Evolutionary conservation across 345 rosid species (phyloP).

Genomic region (Bruguiera gymnorhiza): DNA sequence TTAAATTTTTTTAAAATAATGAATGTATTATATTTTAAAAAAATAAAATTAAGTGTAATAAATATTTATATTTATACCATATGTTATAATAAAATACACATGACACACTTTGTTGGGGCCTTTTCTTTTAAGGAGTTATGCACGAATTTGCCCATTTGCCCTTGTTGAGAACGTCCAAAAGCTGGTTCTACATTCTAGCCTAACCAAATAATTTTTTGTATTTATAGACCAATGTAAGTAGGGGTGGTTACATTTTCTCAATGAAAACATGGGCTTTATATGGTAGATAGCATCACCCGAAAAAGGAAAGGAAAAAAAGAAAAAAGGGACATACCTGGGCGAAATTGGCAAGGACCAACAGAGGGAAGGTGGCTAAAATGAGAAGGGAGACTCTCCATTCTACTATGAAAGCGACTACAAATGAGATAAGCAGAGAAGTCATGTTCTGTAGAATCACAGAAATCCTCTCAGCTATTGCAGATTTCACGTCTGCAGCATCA

Average conservation of each 20-base stretch:
- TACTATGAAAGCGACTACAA: slow-evolving; percentile 92
- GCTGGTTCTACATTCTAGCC: too few relatives aligned
- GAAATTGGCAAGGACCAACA: slow-evolving; percentile 95
- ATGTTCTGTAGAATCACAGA: slow-evolving; percentile 96
- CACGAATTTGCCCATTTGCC: slow-evolving; percentile 14
- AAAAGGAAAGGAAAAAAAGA: neutral
- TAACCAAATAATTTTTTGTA: too few relatives aligned
- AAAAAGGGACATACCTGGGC: slow-evolving; percentile 65
- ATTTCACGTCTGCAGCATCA: slow-evolving; percentile 94
- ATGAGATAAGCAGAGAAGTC: slow-evolving; percentile 97
- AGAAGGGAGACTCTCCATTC: slow-evolving; percentile 99
- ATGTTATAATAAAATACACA: too few relatives aligned
- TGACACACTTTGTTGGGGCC: neutral
- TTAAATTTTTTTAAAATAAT: too few relatives aligned
- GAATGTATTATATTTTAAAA: too few relatives aligned
- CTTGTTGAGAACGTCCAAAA: neutral
- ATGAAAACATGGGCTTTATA: too few relatives aligned
- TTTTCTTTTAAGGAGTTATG: too few relatives aligned
- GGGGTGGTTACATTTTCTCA: too few relatives aligned
- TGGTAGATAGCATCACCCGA: neutral
- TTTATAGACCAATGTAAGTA: too few relatives aligned
- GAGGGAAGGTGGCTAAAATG: slow-evolving; percentile 90
- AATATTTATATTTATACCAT: too few relatives aligned
- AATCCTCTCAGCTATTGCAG: slow-evolving; percentile 96
- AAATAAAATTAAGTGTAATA: too few relatives aligned